Base-by-base conservation (phyloP, 768 basidiomycete species). In the Amanita polypyramis region DNA sequence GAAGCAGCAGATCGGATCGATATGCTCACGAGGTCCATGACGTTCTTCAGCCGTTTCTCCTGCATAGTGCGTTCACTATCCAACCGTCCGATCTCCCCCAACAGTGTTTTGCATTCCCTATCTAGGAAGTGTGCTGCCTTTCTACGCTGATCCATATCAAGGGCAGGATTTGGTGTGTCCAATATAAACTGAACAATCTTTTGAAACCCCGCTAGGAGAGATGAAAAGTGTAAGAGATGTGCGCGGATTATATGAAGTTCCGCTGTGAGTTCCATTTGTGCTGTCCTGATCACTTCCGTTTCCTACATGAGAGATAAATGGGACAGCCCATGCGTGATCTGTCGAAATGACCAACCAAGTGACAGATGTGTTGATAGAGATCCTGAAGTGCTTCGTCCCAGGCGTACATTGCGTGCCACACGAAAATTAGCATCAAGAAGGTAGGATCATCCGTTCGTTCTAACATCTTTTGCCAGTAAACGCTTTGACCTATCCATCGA, bases 351-450 rank as follows among this genome's bases (percentile, higher is more conserved):
- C 72, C 53, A 51, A 77, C 78, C 38, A 79, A 62, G 29, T 52
- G 59, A 50, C 66, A 74, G 42, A 81, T 70, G 54, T 79, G 72
- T 1, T 62, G 53, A 45, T 79, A 79, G 11, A 80, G 60, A 41
- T 64, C 60, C 51, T 79, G 79, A 2, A 80, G 57, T 0, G 77
- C 68, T 56, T 80, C 70, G 47, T 81, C 79, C 77, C 77, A 81
- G 0, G 74, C 73, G 53, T 80, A 81, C 53, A 80, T 52, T 3
- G 77, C 73, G 43, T 80, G 75, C 79, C 79, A 80, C 17, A 80
- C 59, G 35, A 71, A 69, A 7, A 74, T 67, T 20, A 81, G 56
- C 19, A 80, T 60, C 0, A 79, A 52, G 49, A 80, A 77, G 0
- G 79, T 80, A 0, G 77, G 76, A 54, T 80, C 79, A 1, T 60